These are phyloP conservation scores for Entomortierella parvispora DNA, from an alignment of 192 early-diverging fungal genomes.

Conservation along the genomic window DNA sequence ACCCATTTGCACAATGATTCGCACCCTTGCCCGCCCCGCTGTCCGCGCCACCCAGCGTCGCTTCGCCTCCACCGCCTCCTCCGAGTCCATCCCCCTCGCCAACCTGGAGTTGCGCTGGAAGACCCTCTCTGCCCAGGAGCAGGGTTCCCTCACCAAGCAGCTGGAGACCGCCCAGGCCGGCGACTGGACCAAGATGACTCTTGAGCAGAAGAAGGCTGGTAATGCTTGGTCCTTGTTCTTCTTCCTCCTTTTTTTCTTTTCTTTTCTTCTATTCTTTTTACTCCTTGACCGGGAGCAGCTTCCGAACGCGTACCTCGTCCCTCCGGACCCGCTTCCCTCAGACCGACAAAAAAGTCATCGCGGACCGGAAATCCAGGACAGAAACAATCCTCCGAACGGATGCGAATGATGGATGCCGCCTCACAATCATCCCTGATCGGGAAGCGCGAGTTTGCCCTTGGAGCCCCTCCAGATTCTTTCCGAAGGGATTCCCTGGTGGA, in stretches of 20 bases:
- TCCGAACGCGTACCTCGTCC: no score
- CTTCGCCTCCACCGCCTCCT: conserved; percentile 56
- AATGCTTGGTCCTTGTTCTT: conserved; percentile 1
- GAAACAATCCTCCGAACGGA: no score
- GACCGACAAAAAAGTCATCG: no score
- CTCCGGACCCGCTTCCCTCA: no score
- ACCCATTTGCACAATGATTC: conserved; percentile 63
- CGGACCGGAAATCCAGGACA: no score
- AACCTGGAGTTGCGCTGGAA: conserved; percentile 70
- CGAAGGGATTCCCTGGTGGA: no score
- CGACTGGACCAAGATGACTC: conserved; percentile 93
- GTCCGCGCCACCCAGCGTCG: conserved; percentile 57
- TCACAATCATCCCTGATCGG: no score
- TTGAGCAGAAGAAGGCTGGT: conserved; percentile 97
- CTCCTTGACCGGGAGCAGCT: no score
- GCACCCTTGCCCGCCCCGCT: conserved; percentile 65
- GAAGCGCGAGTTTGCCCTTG: no score
- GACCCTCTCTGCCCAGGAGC: conserved; percentile 79
- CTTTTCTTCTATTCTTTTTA: no score
- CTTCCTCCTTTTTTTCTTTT: background rate
- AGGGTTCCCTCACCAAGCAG: conserved; percentile 81
- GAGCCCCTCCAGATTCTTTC: no score
- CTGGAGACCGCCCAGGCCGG: conserved; percentile 90
- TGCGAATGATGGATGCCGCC: no score
- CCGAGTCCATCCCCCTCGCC: conserved; percentile 57